Conservation (phyloP, 352 stramenopile species). For the Thalassiosira hispida region DNA sequence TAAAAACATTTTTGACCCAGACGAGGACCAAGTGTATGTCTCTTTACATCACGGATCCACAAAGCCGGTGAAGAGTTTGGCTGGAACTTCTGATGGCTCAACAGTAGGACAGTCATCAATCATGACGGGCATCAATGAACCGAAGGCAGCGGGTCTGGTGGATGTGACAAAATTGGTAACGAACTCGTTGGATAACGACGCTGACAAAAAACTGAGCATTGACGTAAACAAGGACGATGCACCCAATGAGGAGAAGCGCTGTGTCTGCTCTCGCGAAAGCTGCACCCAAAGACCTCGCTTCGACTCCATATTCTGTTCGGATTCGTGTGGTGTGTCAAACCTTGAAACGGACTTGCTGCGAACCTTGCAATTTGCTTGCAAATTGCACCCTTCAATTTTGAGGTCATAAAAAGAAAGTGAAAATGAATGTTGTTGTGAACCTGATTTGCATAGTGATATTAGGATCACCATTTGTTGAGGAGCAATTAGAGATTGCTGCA, state of each 20-base stretch:
- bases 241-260: not conserved
- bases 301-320: conserved; percentile 83
- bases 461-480: no score
- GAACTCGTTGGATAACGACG: not conserved
- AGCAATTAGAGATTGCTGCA: no score
- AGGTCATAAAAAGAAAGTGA: no score
- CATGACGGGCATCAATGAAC: not conserved
- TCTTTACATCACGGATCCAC: not conserved
- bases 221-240: conserved; percentile 10
- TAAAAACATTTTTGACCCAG: conserved; percentile 83
- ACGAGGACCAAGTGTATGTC: conserved; percentile 54
- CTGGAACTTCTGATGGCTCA: no score
- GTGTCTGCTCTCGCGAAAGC: conserved; percentile 48
- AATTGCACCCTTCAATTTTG: conserved; percentile 73
- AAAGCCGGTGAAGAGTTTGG: conserved; percentile 2
- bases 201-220: not conserved
- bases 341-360: conserved; percentile 75
- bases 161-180: not conserved
- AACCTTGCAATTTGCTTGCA: conserved; percentile 68
- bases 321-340: conserved; percentile 75
- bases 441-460: no score
- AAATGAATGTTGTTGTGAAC: no score
- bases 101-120: no score
- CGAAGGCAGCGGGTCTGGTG: not conserved
- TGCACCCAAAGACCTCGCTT: conserved; percentile 69